Evolutionary conservation across 257 asterid genomes (phyloP).

Genomic region (Ballota nigra): DNA sequence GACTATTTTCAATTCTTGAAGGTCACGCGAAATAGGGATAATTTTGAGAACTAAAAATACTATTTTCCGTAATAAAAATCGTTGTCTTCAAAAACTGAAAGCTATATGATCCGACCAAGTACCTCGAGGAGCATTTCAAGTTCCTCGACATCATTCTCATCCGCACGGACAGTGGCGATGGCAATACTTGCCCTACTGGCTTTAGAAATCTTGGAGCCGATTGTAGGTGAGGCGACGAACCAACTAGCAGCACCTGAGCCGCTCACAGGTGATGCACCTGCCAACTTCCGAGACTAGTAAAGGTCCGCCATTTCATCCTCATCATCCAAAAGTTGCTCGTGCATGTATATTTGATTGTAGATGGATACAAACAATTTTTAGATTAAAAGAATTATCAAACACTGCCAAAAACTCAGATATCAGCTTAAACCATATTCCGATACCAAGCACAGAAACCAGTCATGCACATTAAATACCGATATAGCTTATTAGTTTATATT

Average conservation of each 20-base stretch:
- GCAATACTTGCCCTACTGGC: slow-evolving; percentile 91
- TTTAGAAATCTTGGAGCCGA: slow-evolving; percentile 84
- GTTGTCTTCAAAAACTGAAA: background rate
- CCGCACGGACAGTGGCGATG: slow-evolving; percentile 76
- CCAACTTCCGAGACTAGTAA: slow-evolving; percentile 79
- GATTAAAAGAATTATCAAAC: background rate
- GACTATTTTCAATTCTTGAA: too few species aligned
- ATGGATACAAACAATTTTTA: background rate
- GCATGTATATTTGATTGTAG: background rate
- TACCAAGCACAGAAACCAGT: background rate
- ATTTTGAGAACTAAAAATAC: background rate
- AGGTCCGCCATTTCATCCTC: slow-evolving; percentile 99
- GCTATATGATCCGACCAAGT: background rate
- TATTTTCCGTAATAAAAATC: background rate
- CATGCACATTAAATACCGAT: background rate
- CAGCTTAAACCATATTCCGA: background rate
- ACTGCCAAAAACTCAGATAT: background rate
- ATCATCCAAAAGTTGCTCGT: slow-evolving; percentile 89
- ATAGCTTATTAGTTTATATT: background rate
- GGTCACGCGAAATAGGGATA: too few species aligned
- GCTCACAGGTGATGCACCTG: slow-evolving; percentile 72
- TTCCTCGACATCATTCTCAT: slow-evolving; percentile 87
- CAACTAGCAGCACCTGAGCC: slow-evolving; percentile 77
- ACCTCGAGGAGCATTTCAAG: slow-evolving; percentile 98
- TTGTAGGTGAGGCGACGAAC: slow-evolving; percentile 75